Evolutionary conservation across 2,329 filamentous ascomycete species (phyloP), one percentile per base, ranked within the genome.

Genomic region (Alternaria consortialis): DNA sequence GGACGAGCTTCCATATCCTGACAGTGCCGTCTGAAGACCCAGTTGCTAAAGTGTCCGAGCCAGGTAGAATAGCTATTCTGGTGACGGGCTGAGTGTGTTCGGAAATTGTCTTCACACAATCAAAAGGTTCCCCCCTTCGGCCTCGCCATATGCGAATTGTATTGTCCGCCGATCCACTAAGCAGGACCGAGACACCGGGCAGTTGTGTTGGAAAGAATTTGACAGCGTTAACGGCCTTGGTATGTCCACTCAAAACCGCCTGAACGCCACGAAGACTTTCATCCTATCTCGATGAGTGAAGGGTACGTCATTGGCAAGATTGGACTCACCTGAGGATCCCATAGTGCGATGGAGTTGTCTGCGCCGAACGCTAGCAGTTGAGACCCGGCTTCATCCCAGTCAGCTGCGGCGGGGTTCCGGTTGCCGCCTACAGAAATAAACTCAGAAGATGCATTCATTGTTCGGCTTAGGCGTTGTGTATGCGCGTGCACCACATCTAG

Each of bases 321-420:
- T n/a, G 46, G 60, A 81, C 88, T 80, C 84, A 94, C 92, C 76
- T 85, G 79, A 57, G 93, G 93, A 75, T 88, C 84, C 95, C 95
- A 99, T 40, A 98, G 76, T 43, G 93, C 94, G 70, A 99, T 86
- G 80, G 95, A 95, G 69, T 90, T 89, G 79, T 96, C 92, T 8
- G 94, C 90, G 32, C 95, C 95, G 81, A 92, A 99, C 31, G 93
- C 95, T 55, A 99, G 84, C 44, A 93, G 77, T 9, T 91, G 91
- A 20, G 83, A 82, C 65, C 77, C 74, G 17, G 85, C 81, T 20
- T 80, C 75, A 74, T 91, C 88, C 95, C 95, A 99, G 81, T 98
- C 94, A 29, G 94, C 94, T 29, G 93, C 91, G 15, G 90, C 89
- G 17, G 94, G 91, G 73, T 98, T 92, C 71, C 94, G 87, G 79